These are phyloP conservation scores for Lactifluus rugatus DNA, from an alignment of 768 basidiomycete species.

Conservation along the genomic window DNA sequence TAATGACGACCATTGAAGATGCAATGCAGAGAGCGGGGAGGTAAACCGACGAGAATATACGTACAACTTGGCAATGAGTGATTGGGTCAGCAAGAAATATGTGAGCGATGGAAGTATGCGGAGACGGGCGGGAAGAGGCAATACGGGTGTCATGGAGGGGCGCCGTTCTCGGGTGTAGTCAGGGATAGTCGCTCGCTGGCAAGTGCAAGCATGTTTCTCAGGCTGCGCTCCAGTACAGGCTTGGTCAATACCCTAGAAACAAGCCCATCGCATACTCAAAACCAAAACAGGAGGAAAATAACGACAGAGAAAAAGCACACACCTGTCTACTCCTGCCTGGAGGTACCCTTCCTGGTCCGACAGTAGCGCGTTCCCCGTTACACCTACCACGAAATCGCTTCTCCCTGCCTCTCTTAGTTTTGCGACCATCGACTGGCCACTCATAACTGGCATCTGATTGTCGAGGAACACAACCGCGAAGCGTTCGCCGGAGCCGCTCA, in stretches of 20 bases:
- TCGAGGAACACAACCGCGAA: constrained; percentile 46
- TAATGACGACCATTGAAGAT: neutral
- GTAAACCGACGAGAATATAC: neutral
- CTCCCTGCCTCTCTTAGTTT: constrained; percentile 57
- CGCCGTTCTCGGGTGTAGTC: constrained; percentile 17
- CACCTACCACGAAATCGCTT: constrained; percentile 72
- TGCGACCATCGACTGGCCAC: constrained; percentile 57
- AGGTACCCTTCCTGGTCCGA: constrained; percentile 57
- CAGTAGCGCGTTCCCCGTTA: constrained; percentile 44
- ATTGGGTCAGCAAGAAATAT: neutral
- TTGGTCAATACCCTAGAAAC: constrained; percentile 60
- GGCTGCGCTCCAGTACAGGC: constrained; percentile 56
- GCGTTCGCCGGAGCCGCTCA: constrained; percentile 29
- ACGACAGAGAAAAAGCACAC: constrained; percentile 23
- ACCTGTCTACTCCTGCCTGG: constrained; percentile 69
- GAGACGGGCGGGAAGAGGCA: neutral
- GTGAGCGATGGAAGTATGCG: too few relatives aligned
- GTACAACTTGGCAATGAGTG: neutral
- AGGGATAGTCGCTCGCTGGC: constrained; percentile 30
- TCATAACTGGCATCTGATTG: constrained; percentile 81
- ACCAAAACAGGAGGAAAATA: neutral
- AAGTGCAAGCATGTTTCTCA: constrained; percentile 34
- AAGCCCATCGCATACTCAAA: neutral
- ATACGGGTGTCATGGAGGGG: constrained; percentile 12
- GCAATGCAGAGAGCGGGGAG: neutral